phyloP scores from a whole-genome alignment of 2,329 filamentous ascomycete genomes.

The Ceratocystis papillata region DNA sequence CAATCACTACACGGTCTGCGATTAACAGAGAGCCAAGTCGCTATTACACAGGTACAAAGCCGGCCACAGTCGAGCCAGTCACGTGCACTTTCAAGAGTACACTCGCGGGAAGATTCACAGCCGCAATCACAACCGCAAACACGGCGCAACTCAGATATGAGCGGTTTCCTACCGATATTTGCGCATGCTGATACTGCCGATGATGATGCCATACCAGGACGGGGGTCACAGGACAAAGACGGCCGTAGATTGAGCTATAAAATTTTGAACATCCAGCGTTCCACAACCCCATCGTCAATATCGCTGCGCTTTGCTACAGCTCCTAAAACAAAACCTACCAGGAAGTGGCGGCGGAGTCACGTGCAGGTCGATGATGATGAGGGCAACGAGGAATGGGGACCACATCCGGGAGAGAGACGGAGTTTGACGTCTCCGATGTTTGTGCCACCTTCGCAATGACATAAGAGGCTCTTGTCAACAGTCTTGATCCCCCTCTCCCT shows the following conservation, averaged over 20 bases:
- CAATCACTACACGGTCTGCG: constrained; percentile 4
- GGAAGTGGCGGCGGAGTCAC: constrained; percentile 4
- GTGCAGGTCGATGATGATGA: constrained; percentile 10
- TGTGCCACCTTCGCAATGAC: not conserved
- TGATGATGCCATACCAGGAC: constrained; percentile 3
- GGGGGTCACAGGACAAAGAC: constrained; percentile 9
- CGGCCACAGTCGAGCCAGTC: not conserved
- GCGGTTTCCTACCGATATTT: constrained; percentile 22
- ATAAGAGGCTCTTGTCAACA: not conserved
- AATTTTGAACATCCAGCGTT: constrained; percentile 21
- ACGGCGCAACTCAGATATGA: constrained; percentile 14
- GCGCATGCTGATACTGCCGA: constrained; percentile 17
- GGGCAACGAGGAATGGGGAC: constrained; percentile 16
- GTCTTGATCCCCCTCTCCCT: not conserved
- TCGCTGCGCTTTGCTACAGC: constrained; percentile 22
- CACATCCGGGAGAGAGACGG: constrained; percentile 20
- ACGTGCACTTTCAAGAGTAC: not conserved
- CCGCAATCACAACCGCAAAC: not conserved
- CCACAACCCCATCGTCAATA: constrained; percentile 21
- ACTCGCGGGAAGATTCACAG: not conserved
- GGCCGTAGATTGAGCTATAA: constrained; percentile 22
- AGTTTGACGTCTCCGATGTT: constrained; percentile 18
- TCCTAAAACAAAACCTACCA: constrained; percentile 14
- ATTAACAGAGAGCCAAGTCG: constrained; percentile 7
- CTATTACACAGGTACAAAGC: constrained; percentile 9